phyloP scores from a whole-genome alignment of 2,329 filamentous ascomycete species.

The Chaetomiaceae sp. region DNA sequence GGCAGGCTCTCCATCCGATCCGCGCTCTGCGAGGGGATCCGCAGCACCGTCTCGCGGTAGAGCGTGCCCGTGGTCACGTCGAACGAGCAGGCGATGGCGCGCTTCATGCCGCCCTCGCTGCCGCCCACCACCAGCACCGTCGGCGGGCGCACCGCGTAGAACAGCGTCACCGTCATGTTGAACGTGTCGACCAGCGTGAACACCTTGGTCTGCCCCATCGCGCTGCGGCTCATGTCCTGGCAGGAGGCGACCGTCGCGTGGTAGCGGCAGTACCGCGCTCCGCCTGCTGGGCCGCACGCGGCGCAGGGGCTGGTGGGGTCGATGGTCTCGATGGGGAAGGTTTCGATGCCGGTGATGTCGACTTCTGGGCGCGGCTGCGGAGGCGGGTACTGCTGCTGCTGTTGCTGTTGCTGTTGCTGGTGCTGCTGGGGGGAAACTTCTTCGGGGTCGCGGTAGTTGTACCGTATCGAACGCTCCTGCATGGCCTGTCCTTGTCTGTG shows the following conservation, averaged over 20 bases:
- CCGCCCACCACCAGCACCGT: slow-evolving; percentile 39
- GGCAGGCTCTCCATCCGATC: slow-evolving; percentile 35
- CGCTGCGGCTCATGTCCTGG: background rate
- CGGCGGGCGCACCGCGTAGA: slow-evolving; percentile 37
- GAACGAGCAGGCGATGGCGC: slow-evolving; percentile 41
- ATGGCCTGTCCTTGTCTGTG: background rate
- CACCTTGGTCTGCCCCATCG: slow-evolving; percentile 24
- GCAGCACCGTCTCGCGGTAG: slow-evolving; percentile 41
- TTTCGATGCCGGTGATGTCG: background rate
- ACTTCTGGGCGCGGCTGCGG: too few relatives aligned
- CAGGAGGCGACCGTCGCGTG: background rate
- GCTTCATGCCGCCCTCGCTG: slow-evolving; percentile 44
- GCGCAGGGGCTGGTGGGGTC: slow-evolving; percentile 4
- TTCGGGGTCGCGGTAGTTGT: background rate
- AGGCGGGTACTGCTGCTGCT: too few relatives aligned
- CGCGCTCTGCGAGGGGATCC: slow-evolving; percentile 37
- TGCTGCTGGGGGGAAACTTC: too few relatives aligned
- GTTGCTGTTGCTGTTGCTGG: too few relatives aligned
- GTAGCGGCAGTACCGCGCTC: background rate
- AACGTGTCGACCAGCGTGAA: slow-evolving; percentile 38
- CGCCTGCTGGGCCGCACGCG: background rate
- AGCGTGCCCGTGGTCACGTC: slow-evolving; percentile 39
- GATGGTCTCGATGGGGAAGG: slow-evolving; percentile 1
- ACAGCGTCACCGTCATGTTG: slow-evolving; percentile 34
- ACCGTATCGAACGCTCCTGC: background rate